phyloP scores from a whole-genome alignment of 495 filamentous ascomycete species.

The Poronia punctata region DNA sequence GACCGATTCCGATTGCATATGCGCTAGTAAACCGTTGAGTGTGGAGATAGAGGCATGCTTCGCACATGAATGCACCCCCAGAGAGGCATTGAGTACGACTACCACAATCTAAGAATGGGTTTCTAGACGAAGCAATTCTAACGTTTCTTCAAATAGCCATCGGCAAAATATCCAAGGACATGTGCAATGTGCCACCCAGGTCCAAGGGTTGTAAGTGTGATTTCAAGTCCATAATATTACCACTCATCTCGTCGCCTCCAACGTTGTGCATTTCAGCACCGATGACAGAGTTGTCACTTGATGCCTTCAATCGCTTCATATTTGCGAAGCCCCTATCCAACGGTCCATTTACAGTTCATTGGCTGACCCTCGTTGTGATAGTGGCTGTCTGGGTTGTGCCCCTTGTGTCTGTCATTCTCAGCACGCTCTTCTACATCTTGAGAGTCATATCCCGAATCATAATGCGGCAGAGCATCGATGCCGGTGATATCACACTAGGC shows the following conservation, averaged over 20 bases:
- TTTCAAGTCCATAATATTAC: too few relatives aligned
- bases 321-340: too few relatives aligned
- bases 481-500: constrained; percentile 1
- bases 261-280: too few relatives aligned
- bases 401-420: neutral
- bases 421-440: constrained; percentile 3
- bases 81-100: constrained; percentile 23
- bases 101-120: neutral
- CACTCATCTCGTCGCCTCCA: too few relatives aligned
- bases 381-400: neutral
- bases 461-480: neutral
- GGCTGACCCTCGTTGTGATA: too few relatives aligned
- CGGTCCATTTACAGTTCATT: too few relatives aligned
- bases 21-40: constrained; percentile 20
- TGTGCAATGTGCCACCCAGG: neutral
- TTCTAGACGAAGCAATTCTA: neutral
- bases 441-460: constrained; percentile 1
- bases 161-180: constrained; percentile 2
- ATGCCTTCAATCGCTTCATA: too few relatives aligned
- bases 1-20: constrained; percentile 29
- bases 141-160: constrained; percentile 1
- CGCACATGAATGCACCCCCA: constrained; percentile 20
- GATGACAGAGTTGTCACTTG: too few relatives aligned
- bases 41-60: constrained; percentile 24
- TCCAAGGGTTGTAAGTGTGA: too few relatives aligned